Base-by-base conservation (phyloP, 305 asterid genomes). In the Rubia occidens region DNA sequence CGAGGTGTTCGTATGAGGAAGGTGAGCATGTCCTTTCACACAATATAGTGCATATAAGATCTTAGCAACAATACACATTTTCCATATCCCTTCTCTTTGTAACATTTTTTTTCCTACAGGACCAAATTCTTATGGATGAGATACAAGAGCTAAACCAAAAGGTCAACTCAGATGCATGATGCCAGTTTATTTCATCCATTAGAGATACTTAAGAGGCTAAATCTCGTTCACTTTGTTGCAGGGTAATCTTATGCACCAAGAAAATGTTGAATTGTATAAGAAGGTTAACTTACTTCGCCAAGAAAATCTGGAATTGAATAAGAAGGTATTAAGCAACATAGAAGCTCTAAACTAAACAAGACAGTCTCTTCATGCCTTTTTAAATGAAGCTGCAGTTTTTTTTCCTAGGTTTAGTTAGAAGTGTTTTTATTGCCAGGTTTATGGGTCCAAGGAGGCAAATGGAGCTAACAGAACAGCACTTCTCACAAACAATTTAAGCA, bases 181-280 rank as follows among this genome's bases (percentile, higher is more conserved):
- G 72, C 18, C 53, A 63, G 51, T 66, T 20, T 42, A 11, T 47
- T 56, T 42, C 37, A 15, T 67, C 49, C 69, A 47, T 55, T 20
- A 62, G 20, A 74, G 60, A 73, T 66, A 29, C 47, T 72, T 40
- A 35, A 68, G 78, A 42, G 44, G 75, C 79, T 83, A 75, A 82
- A 53, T 65, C 59, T 74, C 65, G n/a, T 64, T 62, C 66, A 49
- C 61, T 79, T 74, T 79, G 70, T 76, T 83, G 79, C 89, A 88
- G 95, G 84, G 84, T 76, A 79, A 67, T 76, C 84, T 83, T 71
- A 80, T 88, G 78, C 89, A 82, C 64, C 85, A 81, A 77, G 95
- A 88, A 82, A 86, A 88, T 71, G 66, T 82, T 77, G 93, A 85
- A 79, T 78, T 88, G 72, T 65, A 78, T 78, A 79, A 81, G 85